phyloP scores from a whole-genome alignment of 176 grass and related monocot genomes.

The Poa annua region DNA sequence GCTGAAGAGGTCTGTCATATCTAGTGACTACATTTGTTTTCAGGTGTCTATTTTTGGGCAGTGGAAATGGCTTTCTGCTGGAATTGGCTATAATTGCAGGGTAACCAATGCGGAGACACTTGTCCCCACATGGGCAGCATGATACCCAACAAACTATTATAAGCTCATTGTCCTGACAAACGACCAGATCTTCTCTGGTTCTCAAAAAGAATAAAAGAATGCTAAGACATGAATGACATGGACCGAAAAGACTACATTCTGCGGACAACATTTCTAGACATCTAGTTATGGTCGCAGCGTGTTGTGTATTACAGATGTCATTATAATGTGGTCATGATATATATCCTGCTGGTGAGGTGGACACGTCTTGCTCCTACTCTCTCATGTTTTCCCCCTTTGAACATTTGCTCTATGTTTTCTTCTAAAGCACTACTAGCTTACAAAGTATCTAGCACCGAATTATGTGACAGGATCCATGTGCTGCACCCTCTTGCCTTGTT shows the following conservation, averaged over 20 bases:
- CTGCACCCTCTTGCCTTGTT: conserved; percentile 17
- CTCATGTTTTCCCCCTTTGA: not conserved
- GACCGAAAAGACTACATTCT: conserved; percentile 37
- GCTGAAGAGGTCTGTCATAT: not conserved
- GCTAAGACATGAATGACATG: conserved; percentile 13
- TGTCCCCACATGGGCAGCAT: conserved; percentile 37
- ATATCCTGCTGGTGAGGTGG: conserved; percentile 21
- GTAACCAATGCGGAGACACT: not conserved
- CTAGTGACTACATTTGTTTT: not conserved
- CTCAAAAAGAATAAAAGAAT: not conserved
- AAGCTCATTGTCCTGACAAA: conserved; percentile 10
- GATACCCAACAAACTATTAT: not conserved
- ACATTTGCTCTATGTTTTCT: not conserved
- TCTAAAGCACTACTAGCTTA: not conserved
- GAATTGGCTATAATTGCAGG: conserved; percentile 7
- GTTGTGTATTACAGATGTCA: conserved; percentile 28
- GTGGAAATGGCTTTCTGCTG: conserved; percentile 30
- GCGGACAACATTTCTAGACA: conserved; percentile 28
- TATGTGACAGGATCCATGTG: conserved; percentile 26
- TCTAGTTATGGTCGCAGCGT: conserved; percentile 42
- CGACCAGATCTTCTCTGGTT: conserved; percentile 9
- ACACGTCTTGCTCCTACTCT: not conserved
- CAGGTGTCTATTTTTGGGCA: not conserved
- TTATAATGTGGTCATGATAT: conserved; percentile 18
- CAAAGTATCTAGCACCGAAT: conserved; percentile 29